A percentile compares a stretch with the other conserved stretches of the same genome.
phyloP scores from a whole-genome alignment of 1,284 basidiomycete genomes.

The Cutaneotrichosporon mucoides region DNA sequence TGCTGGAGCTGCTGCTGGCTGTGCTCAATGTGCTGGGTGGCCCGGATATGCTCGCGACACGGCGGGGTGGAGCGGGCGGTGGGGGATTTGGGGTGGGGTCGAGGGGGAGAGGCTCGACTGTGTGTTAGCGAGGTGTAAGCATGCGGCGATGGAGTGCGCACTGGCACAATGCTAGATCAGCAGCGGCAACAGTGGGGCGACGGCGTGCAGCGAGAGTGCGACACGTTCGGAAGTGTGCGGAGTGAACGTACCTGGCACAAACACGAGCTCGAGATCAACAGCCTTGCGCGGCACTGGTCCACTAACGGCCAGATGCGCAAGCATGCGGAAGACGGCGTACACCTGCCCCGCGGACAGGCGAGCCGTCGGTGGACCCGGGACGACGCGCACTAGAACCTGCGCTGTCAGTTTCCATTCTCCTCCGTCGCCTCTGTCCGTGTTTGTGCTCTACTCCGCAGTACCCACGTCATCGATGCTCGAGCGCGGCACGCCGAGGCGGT shows the following conservation, averaged over 20 bases:
- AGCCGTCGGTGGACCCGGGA: not conserved
- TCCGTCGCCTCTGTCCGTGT: not conserved
- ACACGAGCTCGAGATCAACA: constrained; percentile 18
- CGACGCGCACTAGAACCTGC: constrained; percentile 16
- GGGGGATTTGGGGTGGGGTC: not conserved
- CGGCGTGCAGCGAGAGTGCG: no score
- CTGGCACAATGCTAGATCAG: not conserved
- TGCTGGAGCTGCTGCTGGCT: constrained; percentile 2
- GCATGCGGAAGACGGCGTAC: constrained; percentile 20
- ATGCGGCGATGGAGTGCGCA: not conserved
- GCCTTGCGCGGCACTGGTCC: not conserved
- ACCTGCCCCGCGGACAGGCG: constrained; percentile 17
- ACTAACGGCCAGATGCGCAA: constrained; percentile 10
- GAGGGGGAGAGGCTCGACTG: constrained; percentile 22
- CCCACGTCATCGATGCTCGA: constrained; percentile 20
- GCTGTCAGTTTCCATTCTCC: not conserved
- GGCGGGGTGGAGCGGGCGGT: constrained; percentile 13
- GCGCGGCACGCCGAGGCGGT: constrained; percentile 11
- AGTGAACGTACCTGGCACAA: constrained; percentile 18
- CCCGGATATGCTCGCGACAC: not conserved
- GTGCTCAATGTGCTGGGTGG: not conserved
- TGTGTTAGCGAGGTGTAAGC: constrained; percentile 2
- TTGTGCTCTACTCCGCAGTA: not conserved
- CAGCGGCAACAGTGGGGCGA: no score
- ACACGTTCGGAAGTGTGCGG: not conserved